phyloP scores from a whole-genome alignment of 148 eudicot genomes.

The Rhododendron williamsianum region DNA sequence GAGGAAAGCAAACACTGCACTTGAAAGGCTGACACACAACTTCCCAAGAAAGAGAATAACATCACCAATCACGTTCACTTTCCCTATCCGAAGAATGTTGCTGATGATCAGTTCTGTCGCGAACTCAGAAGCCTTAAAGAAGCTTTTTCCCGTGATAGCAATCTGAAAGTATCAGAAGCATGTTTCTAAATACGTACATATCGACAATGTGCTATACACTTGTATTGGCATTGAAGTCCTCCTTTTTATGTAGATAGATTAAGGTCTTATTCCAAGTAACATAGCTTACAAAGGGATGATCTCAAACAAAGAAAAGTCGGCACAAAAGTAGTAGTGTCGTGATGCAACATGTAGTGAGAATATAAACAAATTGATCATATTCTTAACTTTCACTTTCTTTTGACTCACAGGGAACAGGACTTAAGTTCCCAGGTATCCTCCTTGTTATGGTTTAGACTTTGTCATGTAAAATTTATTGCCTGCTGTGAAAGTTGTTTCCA shows the following conservation, averaged over 20 bases:
- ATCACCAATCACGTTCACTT: slow-evolving; percentile 91
- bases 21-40: slow-evolving; percentile 82
- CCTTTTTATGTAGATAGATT: background rate
- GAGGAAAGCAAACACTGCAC: slow-evolving; percentile 84
- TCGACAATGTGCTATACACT: background rate
- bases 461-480: background rate
- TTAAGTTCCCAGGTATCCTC: background rate
- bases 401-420: background rate
- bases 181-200: background rate
- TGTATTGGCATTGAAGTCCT: background rate
- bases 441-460: background rate
- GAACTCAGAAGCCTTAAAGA: slow-evolving; percentile 84
- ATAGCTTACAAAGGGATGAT: background rate
- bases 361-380: background rate
- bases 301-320: background rate
- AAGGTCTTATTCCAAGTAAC: background rate
- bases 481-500: background rate
- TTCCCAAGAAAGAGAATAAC: slow-evolving; percentile 88
- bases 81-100: slow-evolving; percentile 89
- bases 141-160: slow-evolving; percentile 93
- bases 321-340: background rate
- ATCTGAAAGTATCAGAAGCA: slow-evolving; percentile 45
- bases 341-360: background rate
- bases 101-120: slow-evolving; percentile 87
- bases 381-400: background rate